Evolutionary conservation across 768 basidiomycete species (phyloP).

Genomic region (Mrakia gelida): DNA sequence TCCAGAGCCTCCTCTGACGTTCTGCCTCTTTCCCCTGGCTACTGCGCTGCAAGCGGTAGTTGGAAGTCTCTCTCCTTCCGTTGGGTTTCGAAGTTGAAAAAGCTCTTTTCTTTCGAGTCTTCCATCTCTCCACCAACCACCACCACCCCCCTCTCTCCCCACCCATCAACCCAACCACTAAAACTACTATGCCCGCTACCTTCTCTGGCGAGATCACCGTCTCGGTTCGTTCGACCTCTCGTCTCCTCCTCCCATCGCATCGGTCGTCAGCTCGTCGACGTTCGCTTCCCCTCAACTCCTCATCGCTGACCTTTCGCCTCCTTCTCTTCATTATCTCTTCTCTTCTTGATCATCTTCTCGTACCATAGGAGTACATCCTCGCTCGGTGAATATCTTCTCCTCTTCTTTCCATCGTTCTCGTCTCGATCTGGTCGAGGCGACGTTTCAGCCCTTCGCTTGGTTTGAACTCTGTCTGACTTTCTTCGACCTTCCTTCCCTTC

Average conservation of each 20-base stretch:
- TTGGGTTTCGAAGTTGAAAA: neutral
- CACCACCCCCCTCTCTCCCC: neutral
- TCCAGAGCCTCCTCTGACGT: too few relatives aligned
- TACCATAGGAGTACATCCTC: constrained; percentile 23
- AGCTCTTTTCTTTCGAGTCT: neutral
- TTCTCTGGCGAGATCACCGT: constrained; percentile 9
- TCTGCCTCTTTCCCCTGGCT: too few relatives aligned
- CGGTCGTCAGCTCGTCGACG: neutral
- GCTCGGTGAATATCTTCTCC: constrained; percentile 10
- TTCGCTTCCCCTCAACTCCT: neutral
- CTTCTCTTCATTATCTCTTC: neutral
- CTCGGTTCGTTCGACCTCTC: neutral
- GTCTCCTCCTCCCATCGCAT: neutral
- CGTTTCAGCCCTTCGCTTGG: neutral
- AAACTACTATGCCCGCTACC: neutral
- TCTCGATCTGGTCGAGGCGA: neutral
- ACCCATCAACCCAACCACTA: neutral
- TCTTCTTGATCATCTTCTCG: neutral
- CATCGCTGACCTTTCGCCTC: neutral
- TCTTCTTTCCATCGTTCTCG: neutral
- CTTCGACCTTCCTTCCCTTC: neutral
- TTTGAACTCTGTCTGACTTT: neutral
- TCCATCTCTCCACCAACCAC: constrained; percentile 1
- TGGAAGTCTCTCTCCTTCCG: too few relatives aligned
- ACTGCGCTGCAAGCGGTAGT: too few relatives aligned